phyloP scores from a whole-genome alignment of 176 grass and related monocot genomes.

The Thalia dealbata region DNA sequence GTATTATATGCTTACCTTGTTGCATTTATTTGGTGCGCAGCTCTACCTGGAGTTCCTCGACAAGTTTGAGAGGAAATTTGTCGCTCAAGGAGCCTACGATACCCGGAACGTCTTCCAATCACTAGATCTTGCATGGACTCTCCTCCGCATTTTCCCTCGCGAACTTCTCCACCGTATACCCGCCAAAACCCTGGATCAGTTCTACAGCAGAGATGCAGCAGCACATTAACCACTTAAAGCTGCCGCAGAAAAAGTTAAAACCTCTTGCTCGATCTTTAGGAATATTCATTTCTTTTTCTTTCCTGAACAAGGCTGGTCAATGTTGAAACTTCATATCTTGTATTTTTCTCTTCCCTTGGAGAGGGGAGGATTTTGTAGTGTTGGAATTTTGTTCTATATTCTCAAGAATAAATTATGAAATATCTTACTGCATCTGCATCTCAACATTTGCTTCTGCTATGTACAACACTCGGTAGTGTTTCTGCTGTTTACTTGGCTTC shows the following conservation, averaged over 20 bases:
- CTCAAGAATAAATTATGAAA: too few relatives aligned
- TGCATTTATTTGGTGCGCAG: constrained; percentile 25
- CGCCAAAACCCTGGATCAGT: constrained; percentile 73
- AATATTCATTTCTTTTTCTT: background rate
- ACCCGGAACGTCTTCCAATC: constrained; percentile 92
- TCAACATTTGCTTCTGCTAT: too few relatives aligned
- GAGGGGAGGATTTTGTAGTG: too few relatives aligned
- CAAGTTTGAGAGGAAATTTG: too few relatives aligned
- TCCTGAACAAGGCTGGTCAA: too few relatives aligned
- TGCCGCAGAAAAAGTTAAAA: background rate
- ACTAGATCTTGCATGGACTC: constrained; percentile 86
- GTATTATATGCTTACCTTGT: background rate
- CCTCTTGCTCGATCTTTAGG: background rate
- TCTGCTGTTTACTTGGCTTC: too few relatives aligned
- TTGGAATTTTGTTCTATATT: too few relatives aligned
- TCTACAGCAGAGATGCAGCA: constrained; percentile 69
- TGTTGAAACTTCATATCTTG: too few relatives aligned
- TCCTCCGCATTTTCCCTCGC: constrained; percentile 83
- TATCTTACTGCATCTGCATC: too few relatives aligned
- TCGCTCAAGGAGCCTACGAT: constrained; percentile 13
- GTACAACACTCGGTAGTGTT: too few relatives aligned
- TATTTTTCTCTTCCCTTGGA: too few relatives aligned
- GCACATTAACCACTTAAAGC: constrained; percentile 34
- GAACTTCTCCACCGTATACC: constrained; percentile 81
- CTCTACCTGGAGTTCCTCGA: constrained; percentile 29